Conservation (phyloP, 805 yeast species). For the Pachysolen tannophilus region DNA sequence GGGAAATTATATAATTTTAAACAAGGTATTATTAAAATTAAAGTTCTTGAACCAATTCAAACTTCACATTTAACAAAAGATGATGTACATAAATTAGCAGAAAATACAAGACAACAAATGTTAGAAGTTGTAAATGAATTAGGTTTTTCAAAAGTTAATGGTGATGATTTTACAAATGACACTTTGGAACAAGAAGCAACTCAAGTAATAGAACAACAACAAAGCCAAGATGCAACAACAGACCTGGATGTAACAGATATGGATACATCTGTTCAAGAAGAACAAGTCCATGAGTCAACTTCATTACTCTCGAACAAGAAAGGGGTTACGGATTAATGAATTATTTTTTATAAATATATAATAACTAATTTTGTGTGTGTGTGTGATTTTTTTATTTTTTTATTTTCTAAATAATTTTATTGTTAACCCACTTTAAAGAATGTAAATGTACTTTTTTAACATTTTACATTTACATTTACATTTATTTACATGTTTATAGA, state of each 20-base stretch:
- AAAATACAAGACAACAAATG: conserved; percentile 55
- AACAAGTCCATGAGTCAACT: conserved; percentile 6
- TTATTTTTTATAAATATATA: too few relatives aligned
- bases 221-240: too few relatives aligned
- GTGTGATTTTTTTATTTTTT: not conserved
- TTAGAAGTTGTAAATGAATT: conserved; percentile 25
- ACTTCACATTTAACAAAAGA: conserved; percentile 66
- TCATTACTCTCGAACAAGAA: conserved; percentile 3
- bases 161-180: conserved; percentile 4
- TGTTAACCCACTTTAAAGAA: not conserved
- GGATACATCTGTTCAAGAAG: not conserved
- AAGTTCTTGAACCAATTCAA: conserved; percentile 73
- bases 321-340: too few relatives aligned
- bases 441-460: too few relatives aligned
- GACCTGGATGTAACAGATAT: not conserved
- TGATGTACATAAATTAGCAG: conserved; percentile 57
- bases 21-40: conserved; percentile 67
- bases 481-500: too few relatives aligned
- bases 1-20: conserved; percentile 57
- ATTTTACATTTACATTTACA: too few relatives aligned
- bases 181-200: too few relatives aligned
- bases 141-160: conserved; percentile 33
- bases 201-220: too few relatives aligned
- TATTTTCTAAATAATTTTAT: not conserved
- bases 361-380: not conserved